These are phyloP conservation scores for Boletellus deceptivus DNA, from an alignment of 1,284 basidiomycete species.

Conservation along the genomic window DNA sequence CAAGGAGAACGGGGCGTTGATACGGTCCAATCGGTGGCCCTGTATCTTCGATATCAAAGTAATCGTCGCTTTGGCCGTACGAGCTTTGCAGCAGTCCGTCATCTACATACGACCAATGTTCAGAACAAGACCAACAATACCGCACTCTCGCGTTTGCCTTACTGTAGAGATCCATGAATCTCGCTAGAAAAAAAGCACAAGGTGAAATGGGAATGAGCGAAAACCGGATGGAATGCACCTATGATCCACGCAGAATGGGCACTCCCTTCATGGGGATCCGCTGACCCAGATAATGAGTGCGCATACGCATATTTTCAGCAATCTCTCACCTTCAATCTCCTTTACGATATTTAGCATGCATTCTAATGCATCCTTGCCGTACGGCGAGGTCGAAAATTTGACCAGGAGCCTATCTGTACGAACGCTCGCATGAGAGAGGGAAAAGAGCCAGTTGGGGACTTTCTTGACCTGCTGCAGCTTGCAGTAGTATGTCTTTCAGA, in stretches of 20 bases:
- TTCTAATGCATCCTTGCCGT: constrained; percentile 17
- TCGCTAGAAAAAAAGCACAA: constrained; percentile 12
- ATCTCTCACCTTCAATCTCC: constrained; percentile 23
- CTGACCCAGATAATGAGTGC: constrained; percentile 1
- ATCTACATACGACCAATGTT: constrained; percentile 9
- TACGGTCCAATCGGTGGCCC: constrained; percentile 17
- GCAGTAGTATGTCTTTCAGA: constrained; percentile 25
- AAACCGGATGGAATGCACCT: constrained; percentile 13
- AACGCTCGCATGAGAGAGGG: neutral
- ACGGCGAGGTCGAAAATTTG: constrained; percentile 34
- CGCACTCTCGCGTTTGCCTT: constrained; percentile 4
- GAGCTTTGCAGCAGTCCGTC: constrained; percentile 29
- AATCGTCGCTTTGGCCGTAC: constrained; percentile 33
- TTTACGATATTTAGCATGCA: constrained; percentile 32
- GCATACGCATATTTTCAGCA: neutral
- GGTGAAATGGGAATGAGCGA: neutral
- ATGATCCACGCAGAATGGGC: constrained; percentile 27
- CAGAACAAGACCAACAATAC: neutral
- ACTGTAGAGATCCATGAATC: constrained; percentile 32
- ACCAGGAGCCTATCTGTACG: constrained; percentile 27
- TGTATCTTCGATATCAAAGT: constrained; percentile 29
- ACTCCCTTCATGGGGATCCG: constrained; percentile 6
- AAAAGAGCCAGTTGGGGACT: neutral
- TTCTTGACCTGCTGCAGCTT: constrained; percentile 29
- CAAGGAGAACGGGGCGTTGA: constrained; percentile 18